Conservation (phyloP, 371 early-diverging fungal genomes). For the Apophysomyces trapeziformis region DNA sequence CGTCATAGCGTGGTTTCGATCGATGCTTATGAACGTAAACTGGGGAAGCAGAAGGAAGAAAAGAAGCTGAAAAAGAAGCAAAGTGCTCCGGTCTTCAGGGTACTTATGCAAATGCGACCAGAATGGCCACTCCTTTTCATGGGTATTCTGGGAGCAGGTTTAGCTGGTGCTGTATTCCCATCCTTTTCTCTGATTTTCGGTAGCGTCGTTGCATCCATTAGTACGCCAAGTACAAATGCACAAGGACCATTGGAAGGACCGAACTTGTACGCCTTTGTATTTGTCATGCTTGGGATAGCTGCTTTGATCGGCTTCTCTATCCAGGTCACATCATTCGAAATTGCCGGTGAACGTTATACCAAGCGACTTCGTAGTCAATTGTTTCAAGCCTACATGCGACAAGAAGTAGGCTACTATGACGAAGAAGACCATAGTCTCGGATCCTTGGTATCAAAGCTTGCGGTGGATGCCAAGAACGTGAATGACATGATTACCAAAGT, state of each 20-base stretch:
- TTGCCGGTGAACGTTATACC: constrained; percentile 58
- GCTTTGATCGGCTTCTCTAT: constrained; percentile 46
- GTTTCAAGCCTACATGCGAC: constrained; percentile 64
- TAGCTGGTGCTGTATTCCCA: constrained; percentile 60
- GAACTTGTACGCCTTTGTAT: constrained; percentile 75
- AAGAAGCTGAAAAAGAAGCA: constrained; percentile 43
- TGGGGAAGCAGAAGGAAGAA: constrained; percentile 41
- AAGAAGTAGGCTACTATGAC: constrained; percentile 88
- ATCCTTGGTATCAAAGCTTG: constrained; percentile 75
- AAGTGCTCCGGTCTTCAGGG: constrained; percentile 48
- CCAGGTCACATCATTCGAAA: constrained; percentile 38
- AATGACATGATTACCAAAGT: constrained; percentile 66
- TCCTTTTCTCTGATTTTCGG: constrained; percentile 47
- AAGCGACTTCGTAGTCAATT: constrained; percentile 53
- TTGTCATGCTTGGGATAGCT: constrained; percentile 58
- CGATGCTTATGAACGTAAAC: constrained; percentile 41
- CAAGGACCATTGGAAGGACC: constrained; percentile 50
- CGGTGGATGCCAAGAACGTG: constrained; percentile 75
- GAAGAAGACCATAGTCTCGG: constrained; percentile 79
- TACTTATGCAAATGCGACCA: constrained; percentile 37
- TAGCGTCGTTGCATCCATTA: constrained; percentile 26
- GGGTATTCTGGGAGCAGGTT: constrained; percentile 46
- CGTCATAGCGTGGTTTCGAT: constrained; percentile 17
- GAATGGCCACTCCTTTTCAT: constrained; percentile 38
- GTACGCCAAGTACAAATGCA: constrained; percentile 2